phyloP scores from a whole-genome alignment of 805 yeast genomes.

The Starmerella sp. region DNA sequence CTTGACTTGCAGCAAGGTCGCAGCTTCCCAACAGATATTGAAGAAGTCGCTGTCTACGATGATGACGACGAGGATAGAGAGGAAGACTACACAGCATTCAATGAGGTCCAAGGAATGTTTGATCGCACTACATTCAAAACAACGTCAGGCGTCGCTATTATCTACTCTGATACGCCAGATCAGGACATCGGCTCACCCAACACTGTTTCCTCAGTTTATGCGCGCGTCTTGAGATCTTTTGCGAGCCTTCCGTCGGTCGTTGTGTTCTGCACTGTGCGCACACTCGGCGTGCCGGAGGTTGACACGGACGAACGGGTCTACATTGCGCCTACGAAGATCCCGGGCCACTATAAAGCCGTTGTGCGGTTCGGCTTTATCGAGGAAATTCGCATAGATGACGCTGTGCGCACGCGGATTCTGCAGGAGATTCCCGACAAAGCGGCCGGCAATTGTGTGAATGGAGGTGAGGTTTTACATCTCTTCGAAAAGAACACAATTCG shows the following conservation, averaged over 20 bases:
- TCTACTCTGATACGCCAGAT: conserved; percentile 32
- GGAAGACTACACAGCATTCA: neutral
- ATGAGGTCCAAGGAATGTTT: neutral
- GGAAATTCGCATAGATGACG: neutral
- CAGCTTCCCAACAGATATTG: neutral
- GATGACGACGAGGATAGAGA: neutral
- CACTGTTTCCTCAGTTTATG: conserved; percentile 37
- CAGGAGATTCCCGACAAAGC: neutral
- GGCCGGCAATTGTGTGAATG: neutral
- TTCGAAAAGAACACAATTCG: conserved; percentile 12
- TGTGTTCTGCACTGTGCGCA: conserved; percentile 36
- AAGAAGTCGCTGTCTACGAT: neutral
- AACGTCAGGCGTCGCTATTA: conserved; percentile 32
- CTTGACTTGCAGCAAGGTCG: neutral
- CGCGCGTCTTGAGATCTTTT: conserved; percentile 33
- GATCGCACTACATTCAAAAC: neutral
- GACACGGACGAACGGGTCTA: conserved; percentile 33
- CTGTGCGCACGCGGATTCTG: neutral
- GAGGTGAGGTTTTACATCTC: conserved; percentile 4
- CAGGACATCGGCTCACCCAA: conserved; percentile 34
- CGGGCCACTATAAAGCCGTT: conserved; percentile 41
- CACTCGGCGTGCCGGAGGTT: conserved; percentile 36
- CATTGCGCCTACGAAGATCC: conserved; percentile 31
- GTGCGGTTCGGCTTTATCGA: conserved; percentile 39
- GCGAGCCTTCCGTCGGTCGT: conserved; percentile 36